Evolutionary conservation across 1,284 basidiomycete species (phyloP), one percentile per base, ranked within the genome.

Genomic region (Tylopilus sp.): DNA sequence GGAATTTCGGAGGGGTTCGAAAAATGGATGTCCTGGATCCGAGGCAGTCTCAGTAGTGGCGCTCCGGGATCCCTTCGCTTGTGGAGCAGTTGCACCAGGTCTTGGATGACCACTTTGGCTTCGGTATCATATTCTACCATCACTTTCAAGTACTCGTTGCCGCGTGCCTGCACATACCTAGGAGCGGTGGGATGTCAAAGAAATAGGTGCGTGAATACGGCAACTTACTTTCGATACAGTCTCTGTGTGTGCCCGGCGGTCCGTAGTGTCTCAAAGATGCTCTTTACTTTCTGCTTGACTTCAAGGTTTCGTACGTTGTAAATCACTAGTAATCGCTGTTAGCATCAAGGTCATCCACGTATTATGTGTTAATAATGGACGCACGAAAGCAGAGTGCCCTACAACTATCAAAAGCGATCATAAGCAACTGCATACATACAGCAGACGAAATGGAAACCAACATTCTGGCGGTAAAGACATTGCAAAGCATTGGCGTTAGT

Each of bases 381-480:
- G 25, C 41, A 64, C 63, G 3, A 18, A 64, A 46, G 31, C 62
- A 67, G 9, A 64, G 54, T 5, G 59, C 53, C 35, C 58, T 54
- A 37, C 63, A 64, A 31, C 63, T 64, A 19, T 38, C 12, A 1
- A 15, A 44, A 15, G 9, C 2, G 9, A 8, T 45, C 1, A 16
- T 60, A 8, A 64, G 49, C 30, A 0, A 4, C 3, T 8, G 0
- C 3, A n/a, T n/a, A n/a, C 4, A 25, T 11, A 26, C 7, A 3
- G 8, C 2, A 41, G 25, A 23, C 2, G 10, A 55, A n/a, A 35
- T 6, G 15, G 1, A 13, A 28, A 36, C 66, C 2, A 23, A 65
- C 63, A 65, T 67, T 38, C 66, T 56, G 0, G 65, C 49, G 7
- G 13, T 59, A 15, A 68, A 66, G 2, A 61, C 16, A 37, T 44